Conservation (phyloP, 1,139 yeast genomes). For the Candida tunisiensis region DNA sequence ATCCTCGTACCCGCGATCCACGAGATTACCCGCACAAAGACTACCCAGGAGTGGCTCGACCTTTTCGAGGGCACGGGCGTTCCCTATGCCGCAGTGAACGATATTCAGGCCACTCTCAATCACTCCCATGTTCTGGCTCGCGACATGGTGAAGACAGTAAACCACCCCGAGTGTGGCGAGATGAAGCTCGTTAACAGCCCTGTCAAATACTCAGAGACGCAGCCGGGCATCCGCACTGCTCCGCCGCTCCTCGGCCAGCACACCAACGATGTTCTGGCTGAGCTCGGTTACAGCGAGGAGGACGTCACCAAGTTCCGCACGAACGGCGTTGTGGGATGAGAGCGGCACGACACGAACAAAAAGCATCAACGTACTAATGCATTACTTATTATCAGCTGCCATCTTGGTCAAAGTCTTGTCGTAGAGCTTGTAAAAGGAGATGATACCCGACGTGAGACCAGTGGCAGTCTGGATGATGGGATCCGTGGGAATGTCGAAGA, state of each 20-base stretch:
- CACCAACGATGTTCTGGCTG: conserved; percentile 11
- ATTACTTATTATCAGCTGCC: neutral
- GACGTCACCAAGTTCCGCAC: conserved; percentile 7
- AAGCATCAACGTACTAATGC: neutral
- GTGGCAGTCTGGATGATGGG: conserved; percentile 10
- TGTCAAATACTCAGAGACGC: conserved; percentile 22
- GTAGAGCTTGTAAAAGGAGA: conserved; percentile 14
- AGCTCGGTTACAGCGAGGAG: conserved; percentile 9
- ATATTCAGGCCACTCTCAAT: conserved; percentile 19
- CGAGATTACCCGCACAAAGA: conserved; percentile 13
- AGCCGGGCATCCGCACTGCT: conserved; percentile 20
- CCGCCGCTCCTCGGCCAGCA: conserved; percentile 25
- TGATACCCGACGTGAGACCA: conserved; percentile 12
- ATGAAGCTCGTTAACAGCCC: conserved; percentile 23
- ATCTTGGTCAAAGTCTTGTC: conserved; percentile 4
- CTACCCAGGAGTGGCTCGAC: conserved; percentile 21
- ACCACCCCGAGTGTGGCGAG: conserved; percentile 20
- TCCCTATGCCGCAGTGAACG: conserved; percentile 27
- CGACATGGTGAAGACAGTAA: conserved; percentile 20
- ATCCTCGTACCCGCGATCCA: conserved; percentile 18
- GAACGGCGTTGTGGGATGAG: conserved; percentile 12
- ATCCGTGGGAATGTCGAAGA: conserved; percentile 8
- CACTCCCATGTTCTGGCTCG: conserved; percentile 23
- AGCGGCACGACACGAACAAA: neutral
- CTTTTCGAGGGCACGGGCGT: conserved; percentile 18